Evolutionary conservation across 768 basidiomycete genomes (phyloP).

Genomic region (Suillus cothurnatus): DNA sequence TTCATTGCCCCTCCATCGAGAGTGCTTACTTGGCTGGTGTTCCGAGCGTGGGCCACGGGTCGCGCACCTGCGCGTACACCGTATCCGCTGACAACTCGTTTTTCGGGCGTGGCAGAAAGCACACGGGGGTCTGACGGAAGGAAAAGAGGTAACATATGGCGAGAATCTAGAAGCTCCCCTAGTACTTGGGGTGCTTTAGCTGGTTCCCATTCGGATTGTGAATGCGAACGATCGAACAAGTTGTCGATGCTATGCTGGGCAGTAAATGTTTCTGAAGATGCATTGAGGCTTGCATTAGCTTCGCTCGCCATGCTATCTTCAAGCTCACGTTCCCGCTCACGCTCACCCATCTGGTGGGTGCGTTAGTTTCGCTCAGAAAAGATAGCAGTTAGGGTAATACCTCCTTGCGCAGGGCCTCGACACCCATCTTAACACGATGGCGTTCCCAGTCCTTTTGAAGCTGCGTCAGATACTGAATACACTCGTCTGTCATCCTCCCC

Average conservation of each 20-base stretch:
- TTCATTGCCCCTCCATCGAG: constrained; percentile 43
- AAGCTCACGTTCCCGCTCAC: constrained; percentile 67
- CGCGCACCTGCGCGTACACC: constrained; percentile 16
- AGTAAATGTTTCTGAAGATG: constrained; percentile 36
- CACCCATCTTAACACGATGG: constrained; percentile 83
- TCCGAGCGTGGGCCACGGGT: constrained; percentile 31
- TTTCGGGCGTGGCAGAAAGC: constrained; percentile 68
- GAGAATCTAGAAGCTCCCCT: constrained; percentile 90
- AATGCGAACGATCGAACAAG: constrained; percentile 70
- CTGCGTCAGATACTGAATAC: constrained; percentile 90
- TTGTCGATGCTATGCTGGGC: constrained; percentile 70
- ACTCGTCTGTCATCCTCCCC: constrained; percentile 91
- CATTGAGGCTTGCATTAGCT: constrained; percentile 31
- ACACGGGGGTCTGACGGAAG: constrained; percentile 82
- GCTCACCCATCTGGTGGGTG: constrained; percentile 57
- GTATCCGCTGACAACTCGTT: constrained; percentile 27
- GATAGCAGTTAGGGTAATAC: constrained; percentile 37
- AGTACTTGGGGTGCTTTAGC: constrained; percentile 76
- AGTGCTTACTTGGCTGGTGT: constrained; percentile 42
- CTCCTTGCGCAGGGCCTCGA: constrained; percentile 84
- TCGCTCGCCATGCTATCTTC: constrained; percentile 37
- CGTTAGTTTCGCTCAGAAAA: constrained; percentile 8
- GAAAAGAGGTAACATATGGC: constrained; percentile 87
- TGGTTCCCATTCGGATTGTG: constrained; percentile 77
- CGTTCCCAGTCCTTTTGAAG: constrained; percentile 98